These are phyloP conservation scores for Penicillium riverlandense DNA, from an alignment of 495 filamentous ascomycete genomes.

Conservation along the genomic window DNA sequence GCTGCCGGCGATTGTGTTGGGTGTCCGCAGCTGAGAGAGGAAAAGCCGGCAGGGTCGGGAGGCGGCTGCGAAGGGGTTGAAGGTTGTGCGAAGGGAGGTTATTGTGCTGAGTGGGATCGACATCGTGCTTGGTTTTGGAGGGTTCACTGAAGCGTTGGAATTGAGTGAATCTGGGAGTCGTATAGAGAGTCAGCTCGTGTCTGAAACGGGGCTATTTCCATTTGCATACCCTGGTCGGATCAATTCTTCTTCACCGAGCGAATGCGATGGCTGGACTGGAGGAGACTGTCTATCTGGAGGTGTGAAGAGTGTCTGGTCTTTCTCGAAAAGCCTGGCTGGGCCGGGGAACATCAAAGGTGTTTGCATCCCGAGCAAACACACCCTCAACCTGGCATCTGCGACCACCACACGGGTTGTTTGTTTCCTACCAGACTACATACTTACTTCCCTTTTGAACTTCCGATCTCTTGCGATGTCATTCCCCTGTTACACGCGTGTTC, in stretches of 20 bases:
- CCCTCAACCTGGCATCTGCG: slow-evolving; percentile 14
- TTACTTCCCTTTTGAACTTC: neutral
- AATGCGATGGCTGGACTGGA: too few species aligned
- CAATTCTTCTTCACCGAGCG: too few species aligned
- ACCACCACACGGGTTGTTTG: neutral
- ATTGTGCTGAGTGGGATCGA: slow-evolving; percentile 59
- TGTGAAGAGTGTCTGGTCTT: too few species aligned
- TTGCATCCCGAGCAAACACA: slow-evolving; percentile 35
- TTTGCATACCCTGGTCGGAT: too few species aligned
- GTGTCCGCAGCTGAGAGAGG: slow-evolving; percentile 64
- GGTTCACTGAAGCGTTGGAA: neutral
- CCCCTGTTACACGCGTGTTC: neutral
- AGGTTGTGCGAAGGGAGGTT: slow-evolving; percentile 71
- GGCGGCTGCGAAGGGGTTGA: slow-evolving; percentile 82
- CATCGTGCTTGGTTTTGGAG: slow-evolving; percentile 49
- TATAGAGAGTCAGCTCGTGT: too few species aligned
- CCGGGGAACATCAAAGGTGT: slow-evolving; percentile 16
- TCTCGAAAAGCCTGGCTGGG: too few species aligned
- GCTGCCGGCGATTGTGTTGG: slow-evolving; percentile 60
- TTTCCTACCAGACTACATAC: neutral
- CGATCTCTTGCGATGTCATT: neutral
- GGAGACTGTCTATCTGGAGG: too few species aligned
- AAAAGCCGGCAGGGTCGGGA: slow-evolving; percentile 79
- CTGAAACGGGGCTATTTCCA: neutral
- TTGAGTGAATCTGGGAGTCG: neutral